Evolutionary conservation across 1,139 yeast species (phyloP).

Genomic region (Zygoascus hellenicus): DNA sequence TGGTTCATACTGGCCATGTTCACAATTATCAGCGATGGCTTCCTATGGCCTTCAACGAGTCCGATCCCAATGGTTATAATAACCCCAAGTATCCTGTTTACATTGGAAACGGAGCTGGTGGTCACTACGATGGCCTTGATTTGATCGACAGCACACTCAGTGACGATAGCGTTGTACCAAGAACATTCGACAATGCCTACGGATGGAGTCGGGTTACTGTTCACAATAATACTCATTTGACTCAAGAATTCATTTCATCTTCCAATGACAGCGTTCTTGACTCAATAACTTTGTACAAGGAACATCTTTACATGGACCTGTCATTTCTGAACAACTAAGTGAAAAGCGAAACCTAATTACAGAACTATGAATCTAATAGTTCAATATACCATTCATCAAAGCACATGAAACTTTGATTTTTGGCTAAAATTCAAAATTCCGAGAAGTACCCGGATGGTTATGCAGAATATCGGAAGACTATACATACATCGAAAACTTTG

Average conservation of each 20-base stretch:
- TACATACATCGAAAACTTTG: too few relatives aligned
- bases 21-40: constrained; percentile 28
- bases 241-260: constrained; percentile 34
- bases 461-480: too few relatives aligned
- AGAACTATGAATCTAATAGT: too few relatives aligned
- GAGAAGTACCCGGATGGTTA: too few relatives aligned
- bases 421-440: too few relatives aligned
- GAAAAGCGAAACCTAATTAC: too few relatives aligned
- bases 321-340: too few relatives aligned
- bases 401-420: too few relatives aligned
- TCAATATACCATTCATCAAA: too few relatives aligned
- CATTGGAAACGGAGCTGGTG: constrained; percentile 30
- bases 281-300: constrained; percentile 25
- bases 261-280: constrained; percentile 40
- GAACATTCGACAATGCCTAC: constrained; percentile 15
- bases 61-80: constrained; percentile 28
- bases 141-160: constrained; percentile 13
- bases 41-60: constrained; percentile 23
- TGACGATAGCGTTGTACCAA: constrained; percentile 3
- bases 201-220: constrained; percentile 40
- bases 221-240: constrained; percentile 47
- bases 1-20: constrained; percentile 29
- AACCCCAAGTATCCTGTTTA: constrained; percentile 30
- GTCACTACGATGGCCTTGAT: constrained; percentile 30
- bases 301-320: constrained; percentile 10